Conservation (phyloP, 2,329 filamentous ascomycete species). For the Aaosphaeria arxii region DNA sequence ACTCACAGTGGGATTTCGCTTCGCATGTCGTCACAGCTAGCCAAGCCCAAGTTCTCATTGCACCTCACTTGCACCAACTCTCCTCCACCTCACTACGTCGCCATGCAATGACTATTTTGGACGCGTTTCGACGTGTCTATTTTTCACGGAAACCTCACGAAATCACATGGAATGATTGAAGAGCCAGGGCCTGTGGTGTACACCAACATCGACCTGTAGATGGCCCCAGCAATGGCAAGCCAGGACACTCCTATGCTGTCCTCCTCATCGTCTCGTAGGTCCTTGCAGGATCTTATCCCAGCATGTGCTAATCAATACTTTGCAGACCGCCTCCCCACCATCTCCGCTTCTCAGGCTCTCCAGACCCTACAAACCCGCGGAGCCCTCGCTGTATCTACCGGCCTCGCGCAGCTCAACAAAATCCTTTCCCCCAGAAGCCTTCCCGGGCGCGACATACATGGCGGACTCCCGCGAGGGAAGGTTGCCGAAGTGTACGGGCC, state of each 20-base stretch:
- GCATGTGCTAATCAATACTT: constrained; percentile 11
- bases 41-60: too few relatives aligned
- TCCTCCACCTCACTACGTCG: too few relatives aligned
- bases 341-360: constrained; percentile 72
- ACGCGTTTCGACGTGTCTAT: too few relatives aligned
- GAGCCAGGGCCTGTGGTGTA: too few relatives aligned
- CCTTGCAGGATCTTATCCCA: neutral
- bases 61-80: too few relatives aligned
- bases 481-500: constrained; percentile 87
- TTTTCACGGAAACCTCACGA: too few relatives aligned
- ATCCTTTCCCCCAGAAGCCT: constrained; percentile 29
- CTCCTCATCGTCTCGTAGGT: constrained; percentile 38
- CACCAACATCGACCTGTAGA: neutral
- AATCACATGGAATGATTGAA: too few relatives aligned
- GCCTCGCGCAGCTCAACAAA: constrained; percentile 48
- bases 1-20: too few relatives aligned
- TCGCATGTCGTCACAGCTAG: too few relatives aligned
- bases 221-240: constrained; percentile 24
- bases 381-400: constrained; percentile 47
- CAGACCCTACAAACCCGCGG: constrained; percentile 55
- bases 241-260: constrained; percentile 22
- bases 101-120: too few relatives aligned
- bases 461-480: constrained; percentile 70
- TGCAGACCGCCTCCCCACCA: constrained; percentile 70
- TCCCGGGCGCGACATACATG: constrained; percentile 18